These are phyloP conservation scores for Ophiostoma sp. DNA, from an alignment of 2,329 filamentous ascomycete species.

Conservation along the genomic window DNA sequence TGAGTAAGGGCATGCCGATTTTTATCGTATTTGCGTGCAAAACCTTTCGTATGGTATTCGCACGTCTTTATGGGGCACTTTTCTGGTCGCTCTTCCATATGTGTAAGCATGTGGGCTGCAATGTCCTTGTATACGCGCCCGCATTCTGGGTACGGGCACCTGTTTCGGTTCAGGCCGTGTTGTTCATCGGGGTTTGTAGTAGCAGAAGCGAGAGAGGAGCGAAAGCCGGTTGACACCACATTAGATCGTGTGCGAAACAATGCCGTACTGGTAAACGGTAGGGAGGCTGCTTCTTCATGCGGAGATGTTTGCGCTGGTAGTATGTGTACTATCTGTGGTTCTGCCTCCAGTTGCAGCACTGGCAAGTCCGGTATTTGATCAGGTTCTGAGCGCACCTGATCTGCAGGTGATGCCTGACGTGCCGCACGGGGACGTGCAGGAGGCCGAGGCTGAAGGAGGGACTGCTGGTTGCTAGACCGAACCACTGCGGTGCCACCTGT, in stretches of 20 bases:
- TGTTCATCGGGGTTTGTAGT: slow-evolving; percentile 31
- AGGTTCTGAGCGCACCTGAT: too few relatives aligned
- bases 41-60: slow-evolving; percentile 92
- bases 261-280: background rate
- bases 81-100: slow-evolving; percentile 88
- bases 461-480: background rate
- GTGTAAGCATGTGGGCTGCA: slow-evolving; percentile 92
- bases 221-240: background rate
- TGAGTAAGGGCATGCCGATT: slow-evolving; percentile 94
- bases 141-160: slow-evolving; percentile 59
- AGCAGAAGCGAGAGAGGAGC: too few relatives aligned
- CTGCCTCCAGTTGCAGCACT: slow-evolving; percentile 18
- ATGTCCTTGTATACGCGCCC: slow-evolving; percentile 63
- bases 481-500: background rate
- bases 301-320: background rate
- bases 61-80: slow-evolving; percentile 94
- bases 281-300: background rate
- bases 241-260: background rate
- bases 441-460: background rate
- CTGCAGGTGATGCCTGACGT: background rate
- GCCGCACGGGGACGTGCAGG: background rate
- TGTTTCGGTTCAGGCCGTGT: slow-evolving; percentile 45
- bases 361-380: background rate
- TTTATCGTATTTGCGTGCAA: slow-evolving; percentile 96
- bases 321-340: background rate